These are phyloP conservation scores for Trichomonascaceae sp. DNA, from an alignment of 1,139 yeast genomes.

Conservation along the genomic window DNA sequence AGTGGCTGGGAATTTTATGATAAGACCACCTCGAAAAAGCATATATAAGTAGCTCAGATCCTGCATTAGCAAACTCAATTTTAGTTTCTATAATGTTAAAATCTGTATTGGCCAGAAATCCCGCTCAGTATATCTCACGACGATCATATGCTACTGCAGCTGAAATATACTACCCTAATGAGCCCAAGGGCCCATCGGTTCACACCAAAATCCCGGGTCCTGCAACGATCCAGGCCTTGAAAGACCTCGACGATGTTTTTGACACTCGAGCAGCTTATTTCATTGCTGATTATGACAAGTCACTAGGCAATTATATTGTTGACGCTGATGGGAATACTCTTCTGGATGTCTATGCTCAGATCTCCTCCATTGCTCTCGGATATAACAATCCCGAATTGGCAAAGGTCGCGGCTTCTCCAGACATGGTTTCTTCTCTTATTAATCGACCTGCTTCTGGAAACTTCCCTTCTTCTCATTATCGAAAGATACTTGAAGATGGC, in stretches of 20 bases:
- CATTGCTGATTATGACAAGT: conserved; percentile 61
- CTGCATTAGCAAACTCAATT: neutral
- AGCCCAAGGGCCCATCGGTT: conserved; percentile 56
- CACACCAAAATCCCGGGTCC: conserved; percentile 62
- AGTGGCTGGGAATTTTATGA: neutral
- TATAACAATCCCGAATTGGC: conserved; percentile 69
- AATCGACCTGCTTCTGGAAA: conserved; percentile 76
- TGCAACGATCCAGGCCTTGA: conserved; percentile 41
- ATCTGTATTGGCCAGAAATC: neutral
- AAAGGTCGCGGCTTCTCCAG: conserved; percentile 56
- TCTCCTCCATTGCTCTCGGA: conserved; percentile 72
- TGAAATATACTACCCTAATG: conserved; percentile 44
- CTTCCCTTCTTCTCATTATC: conserved; percentile 62
- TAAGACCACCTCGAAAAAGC: neutral
- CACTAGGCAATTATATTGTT: conserved; percentile 62
- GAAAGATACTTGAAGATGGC: conserved; percentile 48
- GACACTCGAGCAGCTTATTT: conserved; percentile 65
- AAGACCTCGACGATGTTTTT: conserved; percentile 48
- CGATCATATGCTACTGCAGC: conserved; percentile 27
- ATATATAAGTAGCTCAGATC: neutral
- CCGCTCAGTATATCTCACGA: neutral
- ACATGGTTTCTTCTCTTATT: conserved; percentile 60
- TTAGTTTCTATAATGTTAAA: neutral
- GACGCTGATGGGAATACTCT: conserved; percentile 65
- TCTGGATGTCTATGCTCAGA: conserved; percentile 71